Evolutionary conservation across 805 yeast genomes (phyloP).

Genomic region (Pichia insulana): DNA sequence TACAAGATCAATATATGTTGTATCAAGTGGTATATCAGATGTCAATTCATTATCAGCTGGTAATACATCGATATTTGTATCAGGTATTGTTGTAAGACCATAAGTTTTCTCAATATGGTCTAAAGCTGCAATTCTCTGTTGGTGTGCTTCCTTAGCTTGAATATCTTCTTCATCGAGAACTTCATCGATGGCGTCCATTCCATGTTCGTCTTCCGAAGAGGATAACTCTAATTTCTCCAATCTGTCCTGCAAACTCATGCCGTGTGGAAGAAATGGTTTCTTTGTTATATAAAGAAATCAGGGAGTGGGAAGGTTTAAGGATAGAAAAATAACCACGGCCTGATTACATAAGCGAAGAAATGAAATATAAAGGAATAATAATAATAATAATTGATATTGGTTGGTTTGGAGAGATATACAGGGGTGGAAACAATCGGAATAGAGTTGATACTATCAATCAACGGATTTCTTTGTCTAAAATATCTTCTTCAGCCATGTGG

Average conservation of each 20-base stretch:
- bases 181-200: too few species aligned
- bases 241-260: conserved; percentile 3
- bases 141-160: conserved; percentile 1
- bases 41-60: conserved; percentile 66
- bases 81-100: conserved; percentile 29
- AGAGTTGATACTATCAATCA: too few species aligned
- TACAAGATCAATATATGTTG: conserved; percentile 52
- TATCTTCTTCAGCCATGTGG: conserved; percentile 27
- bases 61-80: conserved; percentile 41
- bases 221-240: background rate
- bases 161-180: conserved; percentile 4
- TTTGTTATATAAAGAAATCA: too few species aligned
- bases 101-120: conserved; percentile 19
- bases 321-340: too few species aligned
- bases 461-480: conserved; percentile 31
- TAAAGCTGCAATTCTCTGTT: conserved; percentile 7
- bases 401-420: background rate
- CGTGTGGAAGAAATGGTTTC: too few species aligned
- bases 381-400: background rate
- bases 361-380: background rate
- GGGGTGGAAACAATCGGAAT: background rate
- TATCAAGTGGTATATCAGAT: conserved; percentile 44
- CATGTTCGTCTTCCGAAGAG: too few species aligned
- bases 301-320: background rate
- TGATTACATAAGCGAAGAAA: background rate